Evolutionary conservation across 2,329 filamentous ascomycete species (phyloP), one percentile per base, ranked within the genome.

Genomic region (Neopestalotiopsis rosae): DNA sequence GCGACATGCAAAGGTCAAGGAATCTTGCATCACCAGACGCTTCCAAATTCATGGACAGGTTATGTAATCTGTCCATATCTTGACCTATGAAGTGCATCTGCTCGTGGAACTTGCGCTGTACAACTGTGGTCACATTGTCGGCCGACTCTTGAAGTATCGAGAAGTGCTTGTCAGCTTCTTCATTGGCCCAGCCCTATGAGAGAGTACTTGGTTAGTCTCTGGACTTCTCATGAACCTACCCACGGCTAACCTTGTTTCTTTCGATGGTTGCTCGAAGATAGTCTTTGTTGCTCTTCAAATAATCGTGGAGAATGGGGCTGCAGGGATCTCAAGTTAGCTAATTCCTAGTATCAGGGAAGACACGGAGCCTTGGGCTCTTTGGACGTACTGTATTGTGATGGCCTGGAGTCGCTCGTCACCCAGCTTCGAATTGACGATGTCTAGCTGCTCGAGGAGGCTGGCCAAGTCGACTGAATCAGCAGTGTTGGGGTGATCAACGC

Each of bases 1-100:
- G 87, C 0, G 87, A 87, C 79, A 86, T 84, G 74, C 87, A 88
- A 70, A 88, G 79, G 71, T 90, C 87, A 1, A 90, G 81, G 24
- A 89, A 79, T 10, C 59, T 73, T 0, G 72, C 71, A 5, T 68
- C 70, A n/a, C 42, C 3, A 64, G 66, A 1, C 62, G 32, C 17
- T 24, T n/a, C 57, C 5, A 12, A 38, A 2, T 4, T 68, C 12
- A 61, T 68, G n/a, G 85, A 76, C 14, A 76, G 80, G 2, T 69
- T 66, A 1, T 79, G 82, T 0, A 66, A 65, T 0, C 45, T 9
- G 7, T 87, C 72, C 28, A 88, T 73, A 63, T 87, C 81, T 2
- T 75, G 17, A 1, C 75, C 84, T 45, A 88, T 84, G 1, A 69
- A 65, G 56, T 74, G 71, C 84, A 86, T 87, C 75, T 86, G 75